A percentile compares a stretch with the other conserved stretches of the same genome.
Evolutionary conservation across 371 early-diverging fungal genomes (phyloP).

Genomic region (Actinomortierella wolfii): DNA sequence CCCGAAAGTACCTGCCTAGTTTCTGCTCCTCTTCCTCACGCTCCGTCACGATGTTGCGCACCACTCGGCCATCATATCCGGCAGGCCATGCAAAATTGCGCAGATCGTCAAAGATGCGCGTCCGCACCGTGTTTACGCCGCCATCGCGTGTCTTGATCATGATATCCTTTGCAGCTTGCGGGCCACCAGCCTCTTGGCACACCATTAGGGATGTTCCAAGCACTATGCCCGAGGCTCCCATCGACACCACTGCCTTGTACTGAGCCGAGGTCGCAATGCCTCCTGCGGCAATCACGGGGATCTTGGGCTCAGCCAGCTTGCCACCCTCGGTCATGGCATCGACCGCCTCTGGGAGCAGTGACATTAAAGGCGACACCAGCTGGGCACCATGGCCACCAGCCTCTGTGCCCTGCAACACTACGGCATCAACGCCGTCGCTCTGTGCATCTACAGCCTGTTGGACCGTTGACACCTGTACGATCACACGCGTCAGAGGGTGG

Average conservation of each 20-base stretch:
- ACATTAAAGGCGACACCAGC: conserved; percentile 23
- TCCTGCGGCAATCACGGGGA: conserved; percentile 78
- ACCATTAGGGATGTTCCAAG: conserved; percentile 46
- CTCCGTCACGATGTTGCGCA: conserved; percentile 30
- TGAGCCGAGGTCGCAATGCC: conserved; percentile 80
- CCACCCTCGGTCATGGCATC: conserved; percentile 14
- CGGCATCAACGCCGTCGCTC: conserved; percentile 39
- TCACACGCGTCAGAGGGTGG: conserved; percentile 23
- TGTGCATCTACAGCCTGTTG: conserved; percentile 45
- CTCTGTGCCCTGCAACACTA: conserved; percentile 50
- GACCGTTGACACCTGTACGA: conserved; percentile 49
- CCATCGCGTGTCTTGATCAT: conserved; percentile 32
- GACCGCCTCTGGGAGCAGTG: conserved; percentile 35
- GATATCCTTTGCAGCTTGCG: conserved; percentile 31
- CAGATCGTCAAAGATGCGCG: conserved; percentile 45
- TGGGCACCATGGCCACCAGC: conserved; percentile 51
- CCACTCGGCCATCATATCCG: conserved; percentile 26
- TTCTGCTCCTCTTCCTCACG: conserved; percentile 29
- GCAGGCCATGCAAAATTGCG: conserved; percentile 32
- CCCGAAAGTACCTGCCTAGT: too few relatives aligned
- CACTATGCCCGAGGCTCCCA: conserved; percentile 69
- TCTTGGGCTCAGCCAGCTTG: conserved; percentile 6
- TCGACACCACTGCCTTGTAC: conserved; percentile 68
- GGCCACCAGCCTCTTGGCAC: conserved; percentile 21
- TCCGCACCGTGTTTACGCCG: conserved; percentile 29